Base-by-base conservation (phyloP, 2,329 filamentous ascomycete genomes). In the Claviceps cyperi region DNA sequence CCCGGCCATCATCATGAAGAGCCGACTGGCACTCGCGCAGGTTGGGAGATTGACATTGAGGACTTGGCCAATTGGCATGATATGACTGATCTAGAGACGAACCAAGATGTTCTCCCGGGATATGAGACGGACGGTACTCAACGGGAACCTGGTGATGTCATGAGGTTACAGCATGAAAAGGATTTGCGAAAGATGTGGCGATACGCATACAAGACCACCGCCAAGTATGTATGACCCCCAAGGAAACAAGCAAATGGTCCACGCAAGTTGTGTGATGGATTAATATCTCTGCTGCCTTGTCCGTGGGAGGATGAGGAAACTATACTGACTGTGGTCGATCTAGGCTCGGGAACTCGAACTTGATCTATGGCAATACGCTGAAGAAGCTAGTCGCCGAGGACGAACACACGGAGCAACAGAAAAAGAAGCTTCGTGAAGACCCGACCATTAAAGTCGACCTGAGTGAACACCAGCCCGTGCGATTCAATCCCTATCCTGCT, bases 401-500 rank as follows among this genome's bases (percentile, higher is more conserved):
- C 22, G 60, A 64, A 28, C 65, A 66, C 4, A 58, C 59, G 22
- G 60, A 63, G 9, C 57, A 63, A 32, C 59, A 64, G 21, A 57
- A 55, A 35, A 56, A 54, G 37, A 59, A 58, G 50, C 60, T 71
- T 17, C 56, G 52, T 46, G 61, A 58, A 45, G 64, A 67, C 36
- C 57, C 66, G 48, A 59, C 64, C n/a, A 58, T 61, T 8, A 59
- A 60, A 46, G 54, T 63, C 28, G 64, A 64, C 37, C 76, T 73
- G 57, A 71, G 60, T 49, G 60, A 65, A 13, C 66, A 74, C 43
- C 65, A 70, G 47, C 75, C 79, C 1, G 69, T 77, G 50, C 69
- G 75, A 19, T 87, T 86, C 64, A 74, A 81, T 51, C 85, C 85
- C 0, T 89, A 88, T 55, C 84, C 84, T 0, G 68, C 77, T 15